These are phyloP conservation scores for Lentinula edodes DNA, from an alignment of 768 basidiomycete genomes.

Conservation along the genomic window DNA sequence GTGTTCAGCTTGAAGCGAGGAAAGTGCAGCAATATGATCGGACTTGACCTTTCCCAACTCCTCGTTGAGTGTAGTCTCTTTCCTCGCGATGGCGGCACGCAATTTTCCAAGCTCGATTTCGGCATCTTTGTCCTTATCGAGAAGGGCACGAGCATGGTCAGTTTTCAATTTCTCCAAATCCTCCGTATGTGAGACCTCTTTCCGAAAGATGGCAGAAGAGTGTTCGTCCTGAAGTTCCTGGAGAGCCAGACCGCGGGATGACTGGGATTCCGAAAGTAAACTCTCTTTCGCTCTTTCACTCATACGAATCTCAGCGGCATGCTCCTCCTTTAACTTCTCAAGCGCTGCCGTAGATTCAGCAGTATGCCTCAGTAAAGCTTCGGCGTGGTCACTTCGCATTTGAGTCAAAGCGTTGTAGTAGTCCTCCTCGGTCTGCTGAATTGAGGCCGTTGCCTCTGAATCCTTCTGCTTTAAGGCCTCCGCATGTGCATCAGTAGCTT, in stretches of 20 bases:
- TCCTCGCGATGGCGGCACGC: conserved; percentile 56
- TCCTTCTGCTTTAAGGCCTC: conserved; percentile 56
- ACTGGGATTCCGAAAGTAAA: conserved; percentile 68
- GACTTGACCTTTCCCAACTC: conserved; percentile 60
- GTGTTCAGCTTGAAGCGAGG: conserved; percentile 59
- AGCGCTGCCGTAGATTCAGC: conserved; percentile 56
- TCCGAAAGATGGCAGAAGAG: conserved; percentile 52
- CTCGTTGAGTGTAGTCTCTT: conserved; percentile 59
- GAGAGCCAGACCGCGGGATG: conserved; percentile 55
- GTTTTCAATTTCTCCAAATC: conserved; percentile 60
- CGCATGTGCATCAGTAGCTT: conserved; percentile 47
- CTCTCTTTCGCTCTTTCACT: conserved; percentile 73
- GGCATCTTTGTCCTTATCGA: conserved; percentile 59
- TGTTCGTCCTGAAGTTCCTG: conserved; percentile 72
- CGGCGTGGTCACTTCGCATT: conserved; percentile 66
- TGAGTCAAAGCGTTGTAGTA: conserved; percentile 79
- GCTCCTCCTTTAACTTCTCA: conserved; percentile 73
- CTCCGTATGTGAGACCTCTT: conserved; percentile 59
- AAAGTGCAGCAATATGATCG: conserved; percentile 7
- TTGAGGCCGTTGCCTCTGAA: conserved; percentile 46
- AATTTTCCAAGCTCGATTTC: conserved; percentile 53
- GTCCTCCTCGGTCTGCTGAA: conserved; percentile 72
- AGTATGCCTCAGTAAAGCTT: conserved; percentile 55
- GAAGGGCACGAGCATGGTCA: conserved; percentile 26
- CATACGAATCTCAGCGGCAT: conserved; percentile 67